Conservation (phyloP, 441 rosid species). For the Erodium trifolium region DNA sequence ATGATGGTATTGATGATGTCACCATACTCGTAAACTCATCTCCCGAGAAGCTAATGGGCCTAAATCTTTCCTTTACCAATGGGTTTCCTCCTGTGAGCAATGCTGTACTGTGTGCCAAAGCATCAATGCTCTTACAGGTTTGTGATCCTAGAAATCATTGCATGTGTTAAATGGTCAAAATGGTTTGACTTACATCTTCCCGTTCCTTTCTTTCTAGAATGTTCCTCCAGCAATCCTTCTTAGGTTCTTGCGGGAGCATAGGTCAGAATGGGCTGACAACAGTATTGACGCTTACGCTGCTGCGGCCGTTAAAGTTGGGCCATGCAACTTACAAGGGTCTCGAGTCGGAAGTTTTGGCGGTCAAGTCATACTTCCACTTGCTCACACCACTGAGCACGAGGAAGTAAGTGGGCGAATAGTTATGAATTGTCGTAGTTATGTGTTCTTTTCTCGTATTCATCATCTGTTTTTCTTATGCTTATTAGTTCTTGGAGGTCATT, state of each 20-base stretch:
- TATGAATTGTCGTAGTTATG: too few relatives aligned
- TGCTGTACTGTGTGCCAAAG: slow-evolving; percentile 91
- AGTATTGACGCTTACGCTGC: slow-evolving; percentile 94
- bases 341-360: slow-evolving; percentile 91
- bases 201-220: slow-evolving; percentile 34
- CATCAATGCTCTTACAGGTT: slow-evolving; percentile 95
- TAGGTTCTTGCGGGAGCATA: slow-evolving; percentile 90
- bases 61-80: slow-evolving; percentile 38
- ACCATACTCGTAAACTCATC: slow-evolving; percentile 66
- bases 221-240: slow-evolving; percentile 90
- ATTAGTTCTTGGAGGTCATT: slow-evolving; percentile 56
- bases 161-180: not conserved
- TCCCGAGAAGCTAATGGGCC: slow-evolving; percentile 13
- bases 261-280: slow-evolving; percentile 97
- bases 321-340: slow-evolving; percentile 75
- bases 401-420: slow-evolving; percentile 42
- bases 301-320: slow-evolving; percentile 64
- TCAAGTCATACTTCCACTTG: slow-evolving; percentile 91
- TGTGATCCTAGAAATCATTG: slow-evolving; percentile 16
- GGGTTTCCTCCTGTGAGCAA: slow-evolving; percentile 60
- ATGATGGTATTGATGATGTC: slow-evolving; percentile 88
- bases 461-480: slow-evolving; percentile 33
- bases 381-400: slow-evolving; percentile 91
- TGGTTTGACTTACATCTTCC: slow-evolving; percentile 11
- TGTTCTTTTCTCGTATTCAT: not conserved